Evolutionary conservation across 768 basidiomycete genomes (phyloP).

Genomic region (Chlorophyllum brunneum): DNA sequence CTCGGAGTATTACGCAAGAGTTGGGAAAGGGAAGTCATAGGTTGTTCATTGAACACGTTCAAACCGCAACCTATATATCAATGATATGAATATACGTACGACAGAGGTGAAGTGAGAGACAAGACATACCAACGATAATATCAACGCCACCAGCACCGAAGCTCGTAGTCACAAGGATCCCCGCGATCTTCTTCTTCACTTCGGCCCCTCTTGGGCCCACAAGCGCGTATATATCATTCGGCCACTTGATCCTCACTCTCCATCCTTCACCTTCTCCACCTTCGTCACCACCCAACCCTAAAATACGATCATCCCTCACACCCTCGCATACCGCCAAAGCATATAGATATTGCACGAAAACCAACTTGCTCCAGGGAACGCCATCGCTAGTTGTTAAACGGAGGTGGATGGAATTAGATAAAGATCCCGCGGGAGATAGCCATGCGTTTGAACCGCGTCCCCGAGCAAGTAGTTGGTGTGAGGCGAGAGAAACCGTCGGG

Average conservation of each 20-base stretch:
- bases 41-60: constrained; percentile 79
- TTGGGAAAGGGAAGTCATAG: constrained; percentile 78
- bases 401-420: constrained; percentile 77
- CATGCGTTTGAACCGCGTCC: constrained; percentile 88
- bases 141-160: constrained; percentile 71
- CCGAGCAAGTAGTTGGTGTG: constrained; percentile 82
- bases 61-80: constrained; percentile 72
- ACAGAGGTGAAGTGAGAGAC: neutral
- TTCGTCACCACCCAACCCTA: constrained; percentile 46
- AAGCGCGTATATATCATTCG: constrained; percentile 89
- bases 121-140: constrained; percentile 70
- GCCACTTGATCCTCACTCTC: constrained; percentile 87
- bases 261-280: constrained; percentile 8
- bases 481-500: constrained; percentile 80
- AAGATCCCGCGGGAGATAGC: constrained; percentile 89
- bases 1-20: constrained; percentile 39
- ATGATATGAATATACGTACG: neutral
- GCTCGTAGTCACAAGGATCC: constrained; percentile 86
- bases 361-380: constrained; percentile 45
- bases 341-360: constrained; percentile 93
- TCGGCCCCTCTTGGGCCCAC: constrained; percentile 37
- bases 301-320: constrained; percentile 59
- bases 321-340: constrained; percentile 85
- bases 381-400: constrained; percentile 42
- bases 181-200: constrained; percentile 79